Conservation (phyloP, 768 basidiomycete species). For the Neoboletus subvelutipes region DNA sequence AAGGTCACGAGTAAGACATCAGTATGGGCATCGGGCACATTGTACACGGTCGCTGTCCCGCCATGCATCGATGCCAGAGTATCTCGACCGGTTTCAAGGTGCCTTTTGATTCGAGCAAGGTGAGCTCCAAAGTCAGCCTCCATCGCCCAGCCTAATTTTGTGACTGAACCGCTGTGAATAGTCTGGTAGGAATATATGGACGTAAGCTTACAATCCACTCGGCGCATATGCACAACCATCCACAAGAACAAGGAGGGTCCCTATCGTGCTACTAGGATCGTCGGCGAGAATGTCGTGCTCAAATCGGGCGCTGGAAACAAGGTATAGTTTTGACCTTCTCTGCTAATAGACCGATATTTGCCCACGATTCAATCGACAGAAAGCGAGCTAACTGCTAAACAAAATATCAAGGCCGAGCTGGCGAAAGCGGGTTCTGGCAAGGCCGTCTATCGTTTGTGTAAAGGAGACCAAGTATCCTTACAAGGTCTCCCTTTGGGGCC, state of each 20-base stretch:
- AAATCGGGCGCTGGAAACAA: slow-evolving; percentile 65
- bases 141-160: slow-evolving; percentile 35
- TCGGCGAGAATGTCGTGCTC: slow-evolving; percentile 71
- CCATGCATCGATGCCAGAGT: slow-evolving; percentile 23
- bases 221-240: slow-evolving; percentile 47
- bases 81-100: slow-evolving; percentile 21
- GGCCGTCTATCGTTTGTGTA: slow-evolving; percentile 89
- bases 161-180: slow-evolving; percentile 20
- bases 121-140: slow-evolving; percentile 34
- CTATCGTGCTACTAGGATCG: slow-evolving; percentile 90
- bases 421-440: slow-evolving; percentile 80
- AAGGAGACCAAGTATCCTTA: slow-evolving; percentile 96
- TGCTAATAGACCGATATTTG: background rate
- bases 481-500: slow-evolving; percentile 85
- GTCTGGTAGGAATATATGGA: background rate
- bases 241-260: slow-evolving; percentile 74
- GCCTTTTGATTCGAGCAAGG: slow-evolving; percentile 32
- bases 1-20: slow-evolving; percentile 22
- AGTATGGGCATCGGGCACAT: slow-evolving; percentile 22
- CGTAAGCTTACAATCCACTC: slow-evolving; percentile 40
- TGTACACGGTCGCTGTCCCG: slow-evolving; percentile 13
- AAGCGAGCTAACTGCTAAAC: slow-evolving; percentile 62
- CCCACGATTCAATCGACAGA: slow-evolving; percentile 50
- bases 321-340: slow-evolving; percentile 33
- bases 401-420: slow-evolving; percentile 63